Evolutionary conservation across 192 early-diverging fungal genomes (phyloP), one percentile per base, ranked within the genome.

Genomic region (Gamsiella multidivaricata): DNA sequence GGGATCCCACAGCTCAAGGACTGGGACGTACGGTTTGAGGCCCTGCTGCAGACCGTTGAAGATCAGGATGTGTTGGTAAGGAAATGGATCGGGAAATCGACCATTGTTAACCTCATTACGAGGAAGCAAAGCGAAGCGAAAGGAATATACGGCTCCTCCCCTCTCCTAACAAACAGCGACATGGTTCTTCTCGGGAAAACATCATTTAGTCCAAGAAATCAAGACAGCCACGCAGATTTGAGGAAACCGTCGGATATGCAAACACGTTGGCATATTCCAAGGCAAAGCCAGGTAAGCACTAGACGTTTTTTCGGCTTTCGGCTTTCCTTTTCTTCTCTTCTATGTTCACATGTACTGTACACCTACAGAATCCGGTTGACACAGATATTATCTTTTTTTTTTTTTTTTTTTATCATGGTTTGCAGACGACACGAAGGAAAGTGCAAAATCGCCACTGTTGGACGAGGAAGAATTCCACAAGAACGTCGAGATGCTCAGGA

Each of bases 21-120:
- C 0, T 94, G 96, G 74, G 89, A 87, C 36, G 87, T 90, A 3
- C 82, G 90, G 58, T 95, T 95, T 75, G 90, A 92, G 43, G 83
- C 82, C 14, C 69, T 93, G 52, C 73, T 90, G 50, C 69, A 81
- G 36, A 88, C 85, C 2, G 69, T 95, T 7, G 94, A 95, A 80
- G 87, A 89, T 14, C 88, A 91, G 42, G 85, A 89, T 33, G 32
- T 67, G 20, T 56, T 81, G 62, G 91, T 91, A 73, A 61, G 43
- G 18, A 28, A 2, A 5, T 31, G 23, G 17, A 42, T 12, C n/a
- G 2, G 39, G 36, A 28, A n/a, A n/a, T n/a, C n/a, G n/a, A n/a
- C n/a, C n/a, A n/a, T n/a, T n/a, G n/a, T n/a, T n/a, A n/a, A n/a
- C n/a, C n/a, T n/a, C n/a, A n/a, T n/a, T n/a, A n/a, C n/a, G n/a